phyloP scores from a whole-genome alignment of 2,329 filamentous ascomycete genomes.

The Diaporthe aspalathi region DNA sequence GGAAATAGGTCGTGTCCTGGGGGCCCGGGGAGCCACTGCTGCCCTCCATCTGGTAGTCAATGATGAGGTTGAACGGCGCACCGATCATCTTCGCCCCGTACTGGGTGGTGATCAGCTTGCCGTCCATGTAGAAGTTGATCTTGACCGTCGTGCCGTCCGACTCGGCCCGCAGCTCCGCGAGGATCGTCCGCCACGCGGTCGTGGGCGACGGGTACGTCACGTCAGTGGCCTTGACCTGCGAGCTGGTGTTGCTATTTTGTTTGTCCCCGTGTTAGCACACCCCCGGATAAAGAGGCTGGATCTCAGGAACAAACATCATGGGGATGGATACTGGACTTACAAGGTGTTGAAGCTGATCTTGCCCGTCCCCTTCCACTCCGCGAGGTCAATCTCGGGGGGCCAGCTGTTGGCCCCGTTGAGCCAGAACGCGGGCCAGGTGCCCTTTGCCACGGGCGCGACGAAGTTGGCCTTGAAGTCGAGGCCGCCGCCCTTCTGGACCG shows the following conservation, averaged over 20 bases:
- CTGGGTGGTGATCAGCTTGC: constrained; percentile 58
- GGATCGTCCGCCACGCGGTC: constrained; percentile 59
- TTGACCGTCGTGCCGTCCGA: constrained; percentile 59
- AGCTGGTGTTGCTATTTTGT: constrained; percentile 51
- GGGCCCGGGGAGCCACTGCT: constrained; percentile 40
- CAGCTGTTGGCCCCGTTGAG: constrained; percentile 62
- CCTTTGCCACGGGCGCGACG: constrained; percentile 51
- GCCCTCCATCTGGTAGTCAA: constrained; percentile 42
- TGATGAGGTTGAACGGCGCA: constrained; percentile 52
- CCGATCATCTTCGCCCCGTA: constrained; percentile 59
- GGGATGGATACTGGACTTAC: background rate
- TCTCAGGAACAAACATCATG: too few relatives aligned
- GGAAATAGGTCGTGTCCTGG: constrained; percentile 39
- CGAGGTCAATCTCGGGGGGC: constrained; percentile 68
- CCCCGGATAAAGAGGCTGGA: too few relatives aligned
- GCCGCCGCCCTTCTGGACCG: constrained; percentile 49
- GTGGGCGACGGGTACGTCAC: constrained; percentile 57
- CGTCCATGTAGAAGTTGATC: constrained; percentile 65
- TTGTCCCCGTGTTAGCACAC: background rate
- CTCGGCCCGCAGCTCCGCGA: constrained; percentile 59
- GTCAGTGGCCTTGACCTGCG: constrained; percentile 56
- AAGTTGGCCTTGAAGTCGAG: constrained; percentile 54
- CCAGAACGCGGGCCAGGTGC: constrained; percentile 69
- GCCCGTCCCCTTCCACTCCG: constrained; percentile 67
- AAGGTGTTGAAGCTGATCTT: constrained; percentile 66